Evolutionary conservation across 805 yeast species (phyloP).

Genomic region (Myxozyma kluyveri): DNA sequence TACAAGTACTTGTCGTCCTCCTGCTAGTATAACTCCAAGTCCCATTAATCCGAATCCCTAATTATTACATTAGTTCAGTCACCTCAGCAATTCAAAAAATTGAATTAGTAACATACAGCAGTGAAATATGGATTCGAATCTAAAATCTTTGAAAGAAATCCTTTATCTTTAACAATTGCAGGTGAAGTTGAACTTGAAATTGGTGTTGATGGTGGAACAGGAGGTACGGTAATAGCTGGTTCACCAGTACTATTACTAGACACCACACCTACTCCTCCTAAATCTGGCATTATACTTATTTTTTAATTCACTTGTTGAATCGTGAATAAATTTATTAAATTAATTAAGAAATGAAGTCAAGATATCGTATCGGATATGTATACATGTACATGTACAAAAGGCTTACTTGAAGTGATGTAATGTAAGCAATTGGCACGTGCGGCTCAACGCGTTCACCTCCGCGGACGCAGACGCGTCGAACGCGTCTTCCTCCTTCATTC

Average conservation of each 20-base stretch:
- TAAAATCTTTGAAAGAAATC: constrained; percentile 5
- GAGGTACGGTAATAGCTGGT: no score
- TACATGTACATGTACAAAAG: no score
- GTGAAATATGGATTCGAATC: constrained; percentile 90
- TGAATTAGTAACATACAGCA: constrained; percentile 45
- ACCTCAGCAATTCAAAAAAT: neutral
- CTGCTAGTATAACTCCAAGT: constrained; percentile 82
- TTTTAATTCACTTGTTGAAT: no score
- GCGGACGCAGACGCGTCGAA: neutral
- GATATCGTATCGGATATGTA: no score
- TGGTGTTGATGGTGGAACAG: no score
- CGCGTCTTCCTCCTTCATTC: constrained; percentile 4
- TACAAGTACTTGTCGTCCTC: constrained; percentile 66
- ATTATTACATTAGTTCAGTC: neutral
- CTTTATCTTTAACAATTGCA: neutral
- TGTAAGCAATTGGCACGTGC: neutral
- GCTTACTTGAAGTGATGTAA: no score
- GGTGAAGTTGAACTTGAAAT: neutral
- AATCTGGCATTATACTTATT: no score
- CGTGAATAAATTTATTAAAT: no score
- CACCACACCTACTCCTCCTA: no score
- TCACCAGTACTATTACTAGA: no score
- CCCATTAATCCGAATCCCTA: constrained; percentile 93
- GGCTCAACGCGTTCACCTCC: neutral
- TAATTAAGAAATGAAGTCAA: no score